A percentile compares a stretch with the other conserved stretches of the same genome.
Evolutionary conservation across 139 green algal species (phyloP).

Genomic region (Pseudopediastrum boryanum): DNA sequence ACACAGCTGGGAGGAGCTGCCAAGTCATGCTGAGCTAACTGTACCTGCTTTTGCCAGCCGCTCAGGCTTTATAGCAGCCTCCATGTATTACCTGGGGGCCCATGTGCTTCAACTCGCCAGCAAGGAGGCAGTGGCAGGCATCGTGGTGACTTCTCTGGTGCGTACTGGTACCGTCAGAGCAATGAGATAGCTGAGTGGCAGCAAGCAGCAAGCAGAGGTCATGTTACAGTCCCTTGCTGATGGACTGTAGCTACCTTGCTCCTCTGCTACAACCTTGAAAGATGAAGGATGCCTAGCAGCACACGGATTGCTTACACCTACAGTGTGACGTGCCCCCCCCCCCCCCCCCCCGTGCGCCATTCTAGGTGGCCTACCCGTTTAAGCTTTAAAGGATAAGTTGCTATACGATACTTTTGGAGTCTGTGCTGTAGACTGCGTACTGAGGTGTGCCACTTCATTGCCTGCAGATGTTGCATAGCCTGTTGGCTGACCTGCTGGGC

Average conservation of each 20-base stretch:
- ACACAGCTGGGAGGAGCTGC: constrained; percentile 6
- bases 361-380: background rate
- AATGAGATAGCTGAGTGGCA: background rate
- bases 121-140: constrained; percentile 33
- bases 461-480: constrained; percentile 41
- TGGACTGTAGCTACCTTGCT: background rate
- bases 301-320: no score
- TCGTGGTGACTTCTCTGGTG: constrained; percentile 41
- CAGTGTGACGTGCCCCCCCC: background rate
- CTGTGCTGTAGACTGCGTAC: background rate
- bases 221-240: background rate
- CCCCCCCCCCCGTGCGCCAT: no score
- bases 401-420: background rate
- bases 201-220: background rate
- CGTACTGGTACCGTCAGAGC: background rate
- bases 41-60: constrained; percentile 42
- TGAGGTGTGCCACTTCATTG: background rate
- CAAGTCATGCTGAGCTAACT: constrained; percentile 44
- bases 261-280: background rate
- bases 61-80: constrained; percentile 30
- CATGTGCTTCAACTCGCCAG: constrained; percentile 43
- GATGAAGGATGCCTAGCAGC: background rate
- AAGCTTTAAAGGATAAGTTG: background rate
- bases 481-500: constrained; percentile 36
- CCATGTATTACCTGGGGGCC: constrained; percentile 43